phyloP scores from a whole-genome alignment of 2,329 filamentous ascomycete genomes.

The Apiospora rasikravindrae region DNA sequence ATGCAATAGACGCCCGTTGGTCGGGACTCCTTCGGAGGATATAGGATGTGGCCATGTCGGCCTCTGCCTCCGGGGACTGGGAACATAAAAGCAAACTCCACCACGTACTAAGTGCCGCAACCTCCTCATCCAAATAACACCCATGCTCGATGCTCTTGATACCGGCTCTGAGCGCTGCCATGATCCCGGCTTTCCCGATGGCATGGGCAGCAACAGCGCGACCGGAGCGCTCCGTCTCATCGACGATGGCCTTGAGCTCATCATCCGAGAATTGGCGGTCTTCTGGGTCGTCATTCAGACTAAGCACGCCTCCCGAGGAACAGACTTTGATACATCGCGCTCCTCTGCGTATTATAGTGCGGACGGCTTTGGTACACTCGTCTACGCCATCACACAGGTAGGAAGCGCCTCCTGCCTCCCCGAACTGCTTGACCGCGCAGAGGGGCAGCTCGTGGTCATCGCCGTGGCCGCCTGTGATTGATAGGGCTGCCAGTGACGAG shows the following conservation, averaged over 20 bases:
- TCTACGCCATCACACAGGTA: constrained; percentile 51
- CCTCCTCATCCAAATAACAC: constrained; percentile 52
- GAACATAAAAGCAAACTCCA: neutral
- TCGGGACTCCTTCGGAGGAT: neutral
- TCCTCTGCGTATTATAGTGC: constrained; percentile 47
- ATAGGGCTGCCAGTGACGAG: constrained; percentile 48
- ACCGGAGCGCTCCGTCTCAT: constrained; percentile 46
- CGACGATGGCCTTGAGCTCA: constrained; percentile 49
- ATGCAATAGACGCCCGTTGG: neutral
- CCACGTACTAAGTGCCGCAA: constrained; percentile 39
- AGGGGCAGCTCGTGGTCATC: constrained; percentile 48
- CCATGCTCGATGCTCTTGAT: constrained; percentile 55
- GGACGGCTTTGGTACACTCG: constrained; percentile 49
- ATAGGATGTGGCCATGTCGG: neutral
- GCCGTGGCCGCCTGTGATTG: constrained; percentile 55
- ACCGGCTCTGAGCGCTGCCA: constrained; percentile 49
- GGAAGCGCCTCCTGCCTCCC: constrained; percentile 39
- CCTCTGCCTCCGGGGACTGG: neutral
- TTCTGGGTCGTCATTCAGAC: constrained; percentile 47
- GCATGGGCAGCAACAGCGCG: constrained; percentile 49
- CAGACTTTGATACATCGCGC: constrained; percentile 55
- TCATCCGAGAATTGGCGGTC: constrained; percentile 48
- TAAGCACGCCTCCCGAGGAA: constrained; percentile 50
- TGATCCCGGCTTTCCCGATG: constrained; percentile 53
- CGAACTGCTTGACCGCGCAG: constrained; percentile 39